These are phyloP conservation scores for Camellia oleifera DNA, from an alignment of 179 eudicot species.

Conservation along the genomic window DNA sequence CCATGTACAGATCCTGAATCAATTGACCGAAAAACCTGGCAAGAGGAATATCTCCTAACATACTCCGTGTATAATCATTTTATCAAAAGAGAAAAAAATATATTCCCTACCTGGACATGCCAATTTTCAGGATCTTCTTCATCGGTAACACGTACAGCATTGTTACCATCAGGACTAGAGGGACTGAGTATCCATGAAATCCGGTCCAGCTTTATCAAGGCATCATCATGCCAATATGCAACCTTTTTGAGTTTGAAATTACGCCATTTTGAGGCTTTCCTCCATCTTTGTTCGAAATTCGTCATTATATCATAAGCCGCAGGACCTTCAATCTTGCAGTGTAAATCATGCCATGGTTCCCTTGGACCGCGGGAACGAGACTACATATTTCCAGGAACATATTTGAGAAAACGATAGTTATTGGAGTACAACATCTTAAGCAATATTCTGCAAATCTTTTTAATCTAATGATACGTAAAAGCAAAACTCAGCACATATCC, in stretches of 20 bases:
- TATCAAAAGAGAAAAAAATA: neutral
- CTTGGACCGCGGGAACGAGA: constrained; percentile 56
- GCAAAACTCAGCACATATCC: neutral
- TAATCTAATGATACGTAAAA: too few species aligned
- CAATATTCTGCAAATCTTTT: neutral
- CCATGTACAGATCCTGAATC: constrained; percentile 81
- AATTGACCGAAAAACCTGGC: constrained; percentile 71
- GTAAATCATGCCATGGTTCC: constrained; percentile 90
- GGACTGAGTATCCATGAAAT: constrained; percentile 79
- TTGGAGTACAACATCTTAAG: neutral
- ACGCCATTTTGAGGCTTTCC: constrained; percentile 63
- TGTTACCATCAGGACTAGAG: constrained; percentile 31
- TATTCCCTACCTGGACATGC: constrained; percentile 62
- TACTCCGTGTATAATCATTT: neutral
- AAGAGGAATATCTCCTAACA: constrained; percentile 9
- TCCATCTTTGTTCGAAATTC: constrained; percentile 85
- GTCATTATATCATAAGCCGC: constrained; percentile 78
- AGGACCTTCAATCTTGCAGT: constrained; percentile 83
- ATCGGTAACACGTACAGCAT: constrained; percentile 36
- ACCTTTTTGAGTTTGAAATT: constrained; percentile 40
- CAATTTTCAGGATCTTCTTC: constrained; percentile 66
- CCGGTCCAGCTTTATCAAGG: constrained; percentile 60
- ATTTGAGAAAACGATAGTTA: neutral
- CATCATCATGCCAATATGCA: constrained; percentile 71
- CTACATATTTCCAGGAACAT: constrained; percentile 14